Evolutionary conservation across 2,329 filamentous ascomycete genomes (phyloP).

Genomic region (Diaporthe australafricana): DNA sequence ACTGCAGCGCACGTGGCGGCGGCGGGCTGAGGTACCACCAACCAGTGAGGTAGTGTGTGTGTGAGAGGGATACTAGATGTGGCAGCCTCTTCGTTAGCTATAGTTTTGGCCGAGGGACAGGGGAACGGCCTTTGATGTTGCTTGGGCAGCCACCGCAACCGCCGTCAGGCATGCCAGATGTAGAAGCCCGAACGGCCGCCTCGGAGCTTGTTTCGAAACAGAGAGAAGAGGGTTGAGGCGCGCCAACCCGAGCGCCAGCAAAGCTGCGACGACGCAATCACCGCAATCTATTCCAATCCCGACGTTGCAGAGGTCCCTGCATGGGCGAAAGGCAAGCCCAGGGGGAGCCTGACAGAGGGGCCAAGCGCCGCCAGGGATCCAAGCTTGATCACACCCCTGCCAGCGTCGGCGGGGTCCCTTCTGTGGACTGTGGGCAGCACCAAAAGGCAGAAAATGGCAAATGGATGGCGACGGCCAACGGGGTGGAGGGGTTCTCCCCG

Average conservation of each 20-base stretch:
- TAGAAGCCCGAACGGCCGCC: constrained; percentile 2
- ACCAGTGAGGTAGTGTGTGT: too few relatives aligned
- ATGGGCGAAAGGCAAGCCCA: constrained; percentile 2
- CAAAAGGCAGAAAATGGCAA: neutral
- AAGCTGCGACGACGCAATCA: constrained; percentile 24
- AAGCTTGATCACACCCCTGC: constrained; percentile 19
- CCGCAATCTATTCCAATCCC: constrained; percentile 26
- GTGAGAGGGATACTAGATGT: too few relatives aligned
- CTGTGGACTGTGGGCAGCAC: neutral
- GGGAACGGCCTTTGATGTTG: constrained; percentile 3
- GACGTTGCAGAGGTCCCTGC: constrained; percentile 23
- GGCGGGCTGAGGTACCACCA: too few relatives aligned
- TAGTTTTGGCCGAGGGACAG: constrained; percentile 6
- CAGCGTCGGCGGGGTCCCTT: constrained; percentile 9
- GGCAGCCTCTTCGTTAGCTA: constrained; percentile 1
- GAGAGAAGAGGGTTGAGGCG: too few relatives aligned
- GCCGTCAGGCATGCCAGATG: constrained; percentile 15
- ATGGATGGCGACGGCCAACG: neutral
- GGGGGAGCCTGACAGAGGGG: neutral
- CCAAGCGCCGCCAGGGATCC: constrained; percentile 20
- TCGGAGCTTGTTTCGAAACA: constrained; percentile 26
- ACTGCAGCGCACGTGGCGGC: constrained; percentile 18
- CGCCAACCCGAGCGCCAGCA: neutral
- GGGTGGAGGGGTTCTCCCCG: constrained; percentile 22
- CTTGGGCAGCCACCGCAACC: neutral